Percentiles rank a stretch among this genome's conserved stretches.
These are phyloP conservation scores for Echinosophora koreensis DNA, from an alignment of 306 rosid species.

Conservation along the genomic window DNA sequence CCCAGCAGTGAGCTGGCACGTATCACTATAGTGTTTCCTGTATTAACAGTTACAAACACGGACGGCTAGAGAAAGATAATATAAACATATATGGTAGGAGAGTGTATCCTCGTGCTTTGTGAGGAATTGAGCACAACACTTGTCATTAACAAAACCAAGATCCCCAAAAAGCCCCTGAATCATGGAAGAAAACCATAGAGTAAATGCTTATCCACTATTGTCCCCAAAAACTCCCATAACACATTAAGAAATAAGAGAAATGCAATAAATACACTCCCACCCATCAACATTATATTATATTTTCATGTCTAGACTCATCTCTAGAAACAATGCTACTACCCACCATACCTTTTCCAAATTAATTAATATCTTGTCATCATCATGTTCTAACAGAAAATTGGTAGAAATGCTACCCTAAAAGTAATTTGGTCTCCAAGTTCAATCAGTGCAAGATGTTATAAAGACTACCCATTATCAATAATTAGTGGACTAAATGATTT, in stretches of 20 bases:
- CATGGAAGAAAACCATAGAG: slow-evolving; percentile 28
- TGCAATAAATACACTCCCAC: slow-evolving; percentile 35
- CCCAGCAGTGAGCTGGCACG: slow-evolving; percentile 42
- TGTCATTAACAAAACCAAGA: slow-evolving; percentile 70
- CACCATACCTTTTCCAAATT: neutral
- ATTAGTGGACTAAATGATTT: slow-evolving; percentile 4
- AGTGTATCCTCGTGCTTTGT: slow-evolving; percentile 47
- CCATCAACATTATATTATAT: slow-evolving; percentile 25
- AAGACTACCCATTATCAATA: neutral
- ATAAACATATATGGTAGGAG: slow-evolving; percentile 17
- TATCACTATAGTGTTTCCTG: slow-evolving; percentile 46
- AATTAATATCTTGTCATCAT: slow-evolving; percentile 13
- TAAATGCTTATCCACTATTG: slow-evolving; percentile 29
- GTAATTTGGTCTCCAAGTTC: neutral
- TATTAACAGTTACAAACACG: slow-evolving; percentile 46
- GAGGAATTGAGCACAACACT: slow-evolving; percentile 53
- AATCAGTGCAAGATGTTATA: slow-evolving; percentile 32
- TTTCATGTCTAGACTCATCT: slow-evolving; percentile 27
- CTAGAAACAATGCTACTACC: slow-evolving; percentile 3
- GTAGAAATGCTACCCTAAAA: slow-evolving; percentile 26
- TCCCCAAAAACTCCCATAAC: slow-evolving; percentile 30
- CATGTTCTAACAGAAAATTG: neutral
- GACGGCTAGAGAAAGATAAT: slow-evolving; percentile 29
- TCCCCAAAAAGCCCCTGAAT: slow-evolving; percentile 77
- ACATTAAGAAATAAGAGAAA: slow-evolving; percentile 11